Conservation (phyloP, 331 rosid species). For the Rosa hybrid region DNA sequence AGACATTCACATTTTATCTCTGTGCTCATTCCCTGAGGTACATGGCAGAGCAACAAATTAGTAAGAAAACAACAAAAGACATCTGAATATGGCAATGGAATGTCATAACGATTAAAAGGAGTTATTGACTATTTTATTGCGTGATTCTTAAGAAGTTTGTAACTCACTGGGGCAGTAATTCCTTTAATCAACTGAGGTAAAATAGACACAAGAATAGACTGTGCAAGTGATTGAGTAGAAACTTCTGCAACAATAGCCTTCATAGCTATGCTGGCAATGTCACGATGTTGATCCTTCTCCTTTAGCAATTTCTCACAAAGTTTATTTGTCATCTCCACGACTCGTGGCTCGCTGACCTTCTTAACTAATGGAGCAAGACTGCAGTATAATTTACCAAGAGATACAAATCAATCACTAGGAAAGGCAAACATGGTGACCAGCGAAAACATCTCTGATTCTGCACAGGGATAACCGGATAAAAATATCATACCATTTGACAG, state of each 20-base stretch:
- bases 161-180: conserved; percentile 76
- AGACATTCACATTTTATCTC: conserved; percentile 97
- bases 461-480: background rate
- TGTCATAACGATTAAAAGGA: background rate
- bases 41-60: conserved; percentile 17
- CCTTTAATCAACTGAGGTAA: conserved; percentile 80
- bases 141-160: conserved; percentile 3
- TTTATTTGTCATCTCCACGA: conserved; percentile 86
- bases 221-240: conserved; percentile 83
- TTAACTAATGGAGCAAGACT: conserved; percentile 97
- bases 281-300: conserved; percentile 94
- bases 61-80: conserved; percentile 11
- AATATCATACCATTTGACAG: conserved; percentile 78
- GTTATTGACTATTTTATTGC: background rate
- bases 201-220: conserved; percentile 67
- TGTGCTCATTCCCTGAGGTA: conserved; percentile 66
- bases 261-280: conserved; percentile 94
- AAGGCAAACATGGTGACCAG: background rate
- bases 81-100: background rate
- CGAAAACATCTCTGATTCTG: background rate
- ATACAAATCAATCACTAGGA: background rate
- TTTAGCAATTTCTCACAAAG: conserved; percentile 84
- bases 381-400: conserved; percentile 6
- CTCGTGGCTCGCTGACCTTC: conserved; percentile 78
- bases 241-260: conserved; percentile 95